Evolutionary conservation across 148 eudicot species (phyloP), one percentile per base, ranked within the genome.

Genomic region (Fallopia convolvulus): DNA sequence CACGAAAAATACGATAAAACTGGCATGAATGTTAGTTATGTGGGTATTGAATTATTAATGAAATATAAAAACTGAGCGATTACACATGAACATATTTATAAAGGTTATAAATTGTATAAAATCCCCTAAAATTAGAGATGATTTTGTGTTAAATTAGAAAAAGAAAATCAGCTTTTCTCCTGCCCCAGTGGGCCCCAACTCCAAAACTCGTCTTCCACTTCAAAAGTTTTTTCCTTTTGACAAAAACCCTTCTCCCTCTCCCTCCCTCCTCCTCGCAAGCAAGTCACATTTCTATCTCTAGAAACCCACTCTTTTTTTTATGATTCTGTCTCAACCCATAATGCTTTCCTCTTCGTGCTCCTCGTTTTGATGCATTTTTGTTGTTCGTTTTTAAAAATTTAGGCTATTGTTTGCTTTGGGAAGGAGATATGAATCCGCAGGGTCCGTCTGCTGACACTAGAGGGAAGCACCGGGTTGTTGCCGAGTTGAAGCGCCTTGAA

Each of bases 401-500:
- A 30, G 72, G 72, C 7, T 23, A 26, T 66, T 36, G 6, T 7
- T 79, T 49, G 23, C 32, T n/a, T 72, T 53, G 60, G 80, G 48
- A 71, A n/a, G 30, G 61, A 47, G 83, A 81, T 47, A 84, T 82
- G 85, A 84, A 75, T 75, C 86, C 80, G 56, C 89, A 79, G 66
- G 77, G 79, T 52, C 80, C 77, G 70, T 82, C 82, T 26, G 70
- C 82, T 32, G 93, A 91, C 81, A 82, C 88, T 9, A 81, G 92
- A 78, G 97, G 98, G 74, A 90, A 87, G 80, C 98, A 91, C 80
- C 86, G 92, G 81, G 80, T 91, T 84, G 74, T 84, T 30, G 98
- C 98, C 41, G 94, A 91, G 74, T 79, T 93, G 77, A 93, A 90
- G 83, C 85, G 92, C 23, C 88, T 91, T 68, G 94, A 91, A 79